Base-by-base conservation (phyloP, 306 rosid species). In the Urtica urens region DNA sequence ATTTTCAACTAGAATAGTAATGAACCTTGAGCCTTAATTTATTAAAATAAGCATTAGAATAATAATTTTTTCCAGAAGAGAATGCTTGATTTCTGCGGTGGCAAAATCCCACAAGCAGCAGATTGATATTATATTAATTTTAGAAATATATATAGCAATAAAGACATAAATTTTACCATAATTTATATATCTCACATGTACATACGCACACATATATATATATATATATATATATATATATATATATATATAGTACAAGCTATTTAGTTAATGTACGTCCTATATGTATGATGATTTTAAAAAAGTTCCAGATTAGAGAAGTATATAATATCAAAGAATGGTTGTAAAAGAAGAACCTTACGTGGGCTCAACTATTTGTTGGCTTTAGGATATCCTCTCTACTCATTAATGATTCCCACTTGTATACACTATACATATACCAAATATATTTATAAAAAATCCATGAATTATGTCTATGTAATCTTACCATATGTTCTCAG, bases 51-150 rank as follows among this genome's bases (percentile, higher is more conserved):
- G 53, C 44, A 26, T 26, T n/a, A n/a, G n/a, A n/a, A 64, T 48
- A 23, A 50, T 64, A 57, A 55, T 60, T 55, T 64, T n/a, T 50
- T 53, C 41, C 43, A 53, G 28, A 65, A 49, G 62, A 61, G 42
- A 65, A 17, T 51, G 29, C 18, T 42, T 27, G 50, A 25, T 48
- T 48, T 29, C 23, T 18, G 5, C 49, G 22, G 17, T 45, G 30
- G 49, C 49, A 45, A 45, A n/a, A 17, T 45, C 49, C 49, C 40
- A 35, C n/a, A 3, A 1, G 11, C 2, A 35, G 6, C 33, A 28
- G 6, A 28, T 35, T 35, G 2, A 9, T 35, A 35, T 9, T 35
- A 31, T 13, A 31, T 31, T 31, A 31, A 31, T 31, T 31, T 31
- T 31, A 13, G 37, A 13, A 31, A 7, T 31, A 31, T 1, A 0